These are phyloP conservation scores for Plasmopara viticola DNA, from an alignment of 352 stramenopile species.

Conservation along the genomic window DNA sequence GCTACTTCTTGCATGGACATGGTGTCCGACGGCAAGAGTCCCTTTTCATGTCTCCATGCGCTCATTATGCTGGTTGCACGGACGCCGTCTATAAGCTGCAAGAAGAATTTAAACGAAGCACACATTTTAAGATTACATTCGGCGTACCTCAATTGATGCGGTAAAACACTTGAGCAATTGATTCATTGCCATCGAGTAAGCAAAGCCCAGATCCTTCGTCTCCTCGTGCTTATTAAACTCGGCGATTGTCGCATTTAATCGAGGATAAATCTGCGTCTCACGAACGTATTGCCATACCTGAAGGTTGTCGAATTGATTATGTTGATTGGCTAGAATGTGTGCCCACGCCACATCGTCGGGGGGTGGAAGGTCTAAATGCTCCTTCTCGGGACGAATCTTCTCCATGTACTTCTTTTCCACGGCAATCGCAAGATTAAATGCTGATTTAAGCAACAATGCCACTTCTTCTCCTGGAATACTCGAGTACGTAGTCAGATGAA, in stretches of 20 bases:
- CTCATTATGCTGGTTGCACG: conserved; percentile 36
- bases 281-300: conserved; percentile 78
- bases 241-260: conserved; percentile 53
- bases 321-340: conserved; percentile 76
- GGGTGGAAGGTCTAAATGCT: conserved; percentile 33
- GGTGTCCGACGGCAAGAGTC: conserved; percentile 22
- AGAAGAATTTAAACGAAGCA: neutral
- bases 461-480: conserved; percentile 52
- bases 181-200: conserved; percentile 71
- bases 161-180: conserved; percentile 81
- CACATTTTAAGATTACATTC: too few species aligned
- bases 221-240: conserved; percentile 51
- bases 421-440: conserved; percentile 75
- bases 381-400: conserved; percentile 37
- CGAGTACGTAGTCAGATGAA: conserved; percentile 42
- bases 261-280: conserved; percentile 75
- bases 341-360: conserved; percentile 71
- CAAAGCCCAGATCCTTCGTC: conserved; percentile 70
- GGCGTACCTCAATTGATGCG: conserved; percentile 60
- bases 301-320: conserved; percentile 79
- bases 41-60: conserved; percentile 26
- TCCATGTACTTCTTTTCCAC: conserved; percentile 81
- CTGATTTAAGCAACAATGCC: conserved; percentile 63
- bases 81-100: conserved; percentile 45
- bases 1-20: conserved; percentile 45